Base-by-base conservation (phyloP, 2,329 filamentous ascomycete genomes). In the Fusarium pseudonygamai region DNA sequence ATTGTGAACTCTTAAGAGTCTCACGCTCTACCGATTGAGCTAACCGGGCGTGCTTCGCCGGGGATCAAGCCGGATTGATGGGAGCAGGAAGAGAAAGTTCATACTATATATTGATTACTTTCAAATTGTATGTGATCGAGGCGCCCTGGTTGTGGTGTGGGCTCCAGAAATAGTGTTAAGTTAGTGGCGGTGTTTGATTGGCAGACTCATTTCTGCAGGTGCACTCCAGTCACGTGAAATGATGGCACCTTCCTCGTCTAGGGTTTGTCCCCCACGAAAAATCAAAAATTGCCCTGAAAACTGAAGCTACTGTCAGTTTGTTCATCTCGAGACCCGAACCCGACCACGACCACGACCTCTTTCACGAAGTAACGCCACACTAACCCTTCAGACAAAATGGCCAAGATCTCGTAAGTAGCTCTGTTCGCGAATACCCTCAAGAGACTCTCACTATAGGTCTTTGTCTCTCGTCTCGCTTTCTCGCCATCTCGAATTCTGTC, bases 361-460 rank as follows among this genome's bases (percentile, higher is more conserved):
- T 78, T 78, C 73, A 82, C 80, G 80, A 82, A 81, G 77, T 80
- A 82, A 83, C 82, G 81, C 79, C 82, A 80, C 78, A 81, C 79
- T 74, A 74, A 81, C 79, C 83, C 83, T 83, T 75, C 84, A 83
- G 83, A 85, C 83, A 86, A 84, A 88, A 90, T 90, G 88, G 88
- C 88, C 84, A 90, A 90, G 85, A 80, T 87, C 78, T 89, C 88
- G 88, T 90, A 87, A 86, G 88, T 74, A 49, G n/a, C 37, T 40
- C 42, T 56, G 8, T 28, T 28, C 28, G 28, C n/a, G 50, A 40
- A 55, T 39, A 18, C 36, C 37, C 49, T 72, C 40, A 57, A 18
- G 45, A 43, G 61, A 8, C 7, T 68, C 18, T 68, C 18, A 45
- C 32, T 13, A 14, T 37, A 67, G 45, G 28, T 47, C 42, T 26